phyloP scores from a whole-genome alignment of 1,139 yeast species.

The Yarrowia galli region DNA sequence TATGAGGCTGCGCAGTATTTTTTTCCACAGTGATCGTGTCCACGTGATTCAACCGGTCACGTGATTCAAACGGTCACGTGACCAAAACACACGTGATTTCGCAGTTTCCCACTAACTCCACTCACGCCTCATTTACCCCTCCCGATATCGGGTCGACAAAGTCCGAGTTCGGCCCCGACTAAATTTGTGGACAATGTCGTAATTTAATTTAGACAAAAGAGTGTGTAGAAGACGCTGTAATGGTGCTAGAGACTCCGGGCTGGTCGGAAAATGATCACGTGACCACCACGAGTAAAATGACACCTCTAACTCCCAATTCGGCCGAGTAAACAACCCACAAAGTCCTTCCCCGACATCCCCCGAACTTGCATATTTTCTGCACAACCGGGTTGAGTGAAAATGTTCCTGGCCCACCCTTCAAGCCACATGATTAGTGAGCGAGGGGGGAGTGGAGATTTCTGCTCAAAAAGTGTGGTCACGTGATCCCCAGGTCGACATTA shows the following conservation, averaged over 20 bases:
- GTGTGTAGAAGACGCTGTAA: too few relatives aligned
- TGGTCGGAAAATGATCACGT: neutral
- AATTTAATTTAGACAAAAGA: neutral
- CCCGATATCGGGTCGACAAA: conserved; percentile 4
- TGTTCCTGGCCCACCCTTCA: conserved; percentile 6
- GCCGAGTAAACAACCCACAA: neutral
- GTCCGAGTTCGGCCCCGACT: conserved; percentile 15
- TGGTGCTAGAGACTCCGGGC: neutral
- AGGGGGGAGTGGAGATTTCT: neutral
- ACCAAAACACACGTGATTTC: too few relatives aligned
- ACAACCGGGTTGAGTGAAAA: conserved; percentile 7
- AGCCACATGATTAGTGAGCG: conserved; percentile 35
- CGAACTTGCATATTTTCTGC: neutral
- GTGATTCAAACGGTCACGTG: neutral
- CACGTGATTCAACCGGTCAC: too few relatives aligned
- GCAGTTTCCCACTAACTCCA: too few relatives aligned
- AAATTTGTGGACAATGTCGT: neutral
- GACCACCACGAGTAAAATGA: too few relatives aligned
- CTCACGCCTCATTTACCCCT: neutral
- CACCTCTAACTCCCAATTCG: neutral
- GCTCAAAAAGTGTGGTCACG: neutral
- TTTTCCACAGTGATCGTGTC: too few relatives aligned
- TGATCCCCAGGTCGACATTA: neutral
- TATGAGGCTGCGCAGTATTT: too few relatives aligned
- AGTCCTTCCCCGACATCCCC: neutral